Conservation (phyloP, 2,329 filamentous ascomycete species). For the Ploettnerulaceae sp. region DNA sequence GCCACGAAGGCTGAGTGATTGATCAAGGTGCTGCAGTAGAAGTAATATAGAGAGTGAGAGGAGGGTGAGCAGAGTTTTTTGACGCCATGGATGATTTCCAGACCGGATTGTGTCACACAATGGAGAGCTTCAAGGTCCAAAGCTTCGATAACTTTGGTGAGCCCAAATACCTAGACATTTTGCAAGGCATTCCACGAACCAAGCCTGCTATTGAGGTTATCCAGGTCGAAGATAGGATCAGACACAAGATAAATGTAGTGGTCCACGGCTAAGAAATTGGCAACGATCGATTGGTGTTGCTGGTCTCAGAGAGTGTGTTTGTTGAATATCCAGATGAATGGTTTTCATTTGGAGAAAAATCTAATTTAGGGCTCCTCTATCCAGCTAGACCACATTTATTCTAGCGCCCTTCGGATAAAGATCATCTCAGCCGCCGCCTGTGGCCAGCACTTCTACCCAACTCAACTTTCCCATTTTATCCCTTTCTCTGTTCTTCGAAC, state of each 20-base stretch:
- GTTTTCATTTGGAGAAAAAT: not conserved
- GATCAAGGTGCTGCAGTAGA: constrained; percentile 34
- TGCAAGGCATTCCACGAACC: no score
- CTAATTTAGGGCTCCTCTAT: constrained; percentile 2
- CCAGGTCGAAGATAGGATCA: no score
- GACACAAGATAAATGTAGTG: no score
- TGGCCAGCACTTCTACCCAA: not conserved
- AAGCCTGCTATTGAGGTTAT: no score
- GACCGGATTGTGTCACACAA: no score
- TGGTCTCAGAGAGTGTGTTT: no score
- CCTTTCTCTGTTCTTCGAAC: not conserved
- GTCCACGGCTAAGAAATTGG: not conserved
- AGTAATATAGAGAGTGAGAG: not conserved
- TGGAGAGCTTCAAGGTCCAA: no score
- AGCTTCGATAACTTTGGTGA: no score
- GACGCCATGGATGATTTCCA: no score
- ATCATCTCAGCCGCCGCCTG: constrained; percentile 5
- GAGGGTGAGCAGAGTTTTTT: not conserved
- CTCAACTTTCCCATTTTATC: not conserved
- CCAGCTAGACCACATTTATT: not conserved
- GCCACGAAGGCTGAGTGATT: constrained; percentile 43
- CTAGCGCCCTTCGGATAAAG: constrained; percentile 1
- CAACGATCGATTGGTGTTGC: not conserved
- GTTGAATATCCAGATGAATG: not conserved
- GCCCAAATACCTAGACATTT: no score